Conservation (phyloP, 2,329 filamentous ascomycete species). For the Dactylellina drechsleri region DNA sequence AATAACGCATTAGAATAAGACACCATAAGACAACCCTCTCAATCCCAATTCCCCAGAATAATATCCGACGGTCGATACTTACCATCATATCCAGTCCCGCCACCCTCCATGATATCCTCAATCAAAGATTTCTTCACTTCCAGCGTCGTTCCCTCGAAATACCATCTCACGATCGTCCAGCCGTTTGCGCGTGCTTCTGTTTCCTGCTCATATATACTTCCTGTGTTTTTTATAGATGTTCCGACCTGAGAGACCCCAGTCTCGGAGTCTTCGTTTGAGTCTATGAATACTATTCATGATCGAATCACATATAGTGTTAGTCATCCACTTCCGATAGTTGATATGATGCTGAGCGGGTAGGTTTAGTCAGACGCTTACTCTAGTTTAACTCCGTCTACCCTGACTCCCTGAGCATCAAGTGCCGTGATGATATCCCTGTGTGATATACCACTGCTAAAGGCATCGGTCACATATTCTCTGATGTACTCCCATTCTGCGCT, state of each 20-base stretch:
- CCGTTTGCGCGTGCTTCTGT: neutral
- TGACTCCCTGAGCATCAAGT: neutral
- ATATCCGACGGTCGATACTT: too few species aligned
- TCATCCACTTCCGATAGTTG: neutral
- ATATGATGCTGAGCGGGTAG: neutral
- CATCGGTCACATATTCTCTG: neutral
- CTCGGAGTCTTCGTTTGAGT: conserved; percentile 11
- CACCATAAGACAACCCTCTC: too few species aligned
- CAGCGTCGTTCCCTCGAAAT: too few species aligned
- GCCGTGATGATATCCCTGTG: conserved; percentile 16
- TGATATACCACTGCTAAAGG: conserved; percentile 11
- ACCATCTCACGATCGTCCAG: too few species aligned
- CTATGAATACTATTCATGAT: conserved; percentile 3
- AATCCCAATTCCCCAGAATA: too few species aligned
- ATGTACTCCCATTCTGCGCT: conserved; percentile 21
- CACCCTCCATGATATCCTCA: too few species aligned
- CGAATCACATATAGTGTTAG: neutral
- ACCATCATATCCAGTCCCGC: too few species aligned
- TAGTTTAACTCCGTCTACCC: neutral
- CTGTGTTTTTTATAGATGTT: conserved; percentile 22
- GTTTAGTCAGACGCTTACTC: conserved; percentile 11
- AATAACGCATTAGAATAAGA: too few species aligned
- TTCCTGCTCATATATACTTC: conserved; percentile 23
- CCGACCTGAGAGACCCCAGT: neutral
- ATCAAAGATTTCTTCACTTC: too few species aligned